phyloP scores from a whole-genome alignment of 352 stramenopile species.

The Globisporangium okanoganense region DNA sequence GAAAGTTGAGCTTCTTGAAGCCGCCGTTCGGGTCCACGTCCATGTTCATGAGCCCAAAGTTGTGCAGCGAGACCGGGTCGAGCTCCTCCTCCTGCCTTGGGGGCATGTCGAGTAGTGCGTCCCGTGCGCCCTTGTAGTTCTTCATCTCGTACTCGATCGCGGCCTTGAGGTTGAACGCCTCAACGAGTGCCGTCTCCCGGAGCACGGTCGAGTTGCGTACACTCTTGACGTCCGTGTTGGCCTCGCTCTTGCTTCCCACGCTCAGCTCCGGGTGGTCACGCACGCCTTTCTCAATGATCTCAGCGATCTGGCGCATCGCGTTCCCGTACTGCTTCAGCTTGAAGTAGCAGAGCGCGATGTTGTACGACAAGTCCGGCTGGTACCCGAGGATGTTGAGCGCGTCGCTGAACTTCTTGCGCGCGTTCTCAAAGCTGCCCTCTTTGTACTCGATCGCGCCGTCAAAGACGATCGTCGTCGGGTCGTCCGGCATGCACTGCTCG shows the following conservation, averaged over 20 bases:
- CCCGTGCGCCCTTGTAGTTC: slow-evolving; percentile 80
- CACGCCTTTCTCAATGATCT: slow-evolving; percentile 93
- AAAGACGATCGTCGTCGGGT: slow-evolving; percentile 90
- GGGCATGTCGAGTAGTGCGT: slow-evolving; percentile 93
- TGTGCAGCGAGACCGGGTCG: slow-evolving; percentile 89
- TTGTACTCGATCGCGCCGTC: slow-evolving; percentile 84
- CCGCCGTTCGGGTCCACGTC: slow-evolving; percentile 89
- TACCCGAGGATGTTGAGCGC: slow-evolving; percentile 93
- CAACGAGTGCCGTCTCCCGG: slow-evolving; percentile 90
- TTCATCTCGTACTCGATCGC: slow-evolving; percentile 96
- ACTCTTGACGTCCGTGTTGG: slow-evolving; percentile 82
- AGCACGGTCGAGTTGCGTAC: slow-evolving; percentile 92
- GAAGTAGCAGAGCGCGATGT: slow-evolving; percentile 95
- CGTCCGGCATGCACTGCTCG: slow-evolving; percentile 90
- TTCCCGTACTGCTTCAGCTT: slow-evolving; percentile 89
- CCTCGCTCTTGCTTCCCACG: slow-evolving; percentile 90
- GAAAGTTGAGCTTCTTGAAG: slow-evolving; percentile 95
- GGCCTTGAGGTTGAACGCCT: slow-evolving; percentile 95
- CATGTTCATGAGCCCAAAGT: slow-evolving; percentile 93
- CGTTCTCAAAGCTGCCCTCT: slow-evolving; percentile 86
- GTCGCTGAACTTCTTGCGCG: slow-evolving; percentile 89
- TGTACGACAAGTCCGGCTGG: slow-evolving; percentile 92
- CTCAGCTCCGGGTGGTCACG: slow-evolving; percentile 92
- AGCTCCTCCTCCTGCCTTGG: slow-evolving; percentile 90
- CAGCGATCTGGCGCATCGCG: slow-evolving; percentile 89